These are phyloP conservation scores for Cytospora piceae DNA, from an alignment of 2,329 filamentous ascomycete genomes.

Conservation along the genomic window DNA sequence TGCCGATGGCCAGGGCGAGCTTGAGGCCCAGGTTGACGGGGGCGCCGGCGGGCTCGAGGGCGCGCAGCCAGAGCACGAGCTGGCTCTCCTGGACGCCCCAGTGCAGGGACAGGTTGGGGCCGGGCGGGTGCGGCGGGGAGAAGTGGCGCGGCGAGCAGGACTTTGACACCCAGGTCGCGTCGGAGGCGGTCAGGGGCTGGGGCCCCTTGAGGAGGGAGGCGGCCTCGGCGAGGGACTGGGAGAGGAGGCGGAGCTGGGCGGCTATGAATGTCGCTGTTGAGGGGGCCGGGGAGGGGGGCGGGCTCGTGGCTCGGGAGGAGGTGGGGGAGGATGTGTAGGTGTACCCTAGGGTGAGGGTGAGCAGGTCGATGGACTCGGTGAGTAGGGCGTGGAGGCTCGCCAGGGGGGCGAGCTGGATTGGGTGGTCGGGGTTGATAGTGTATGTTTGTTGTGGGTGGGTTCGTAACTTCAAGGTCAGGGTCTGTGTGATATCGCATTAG, in stretches of 20 bases:
- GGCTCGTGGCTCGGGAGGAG: slow-evolving; percentile 52
- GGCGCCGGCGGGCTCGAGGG: slow-evolving; percentile 68
- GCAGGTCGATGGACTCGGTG: slow-evolving; percentile 80
- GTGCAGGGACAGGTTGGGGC: slow-evolving; percentile 73
- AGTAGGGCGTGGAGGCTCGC: slow-evolving; percentile 75
- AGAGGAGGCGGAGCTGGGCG: slow-evolving; percentile 59
- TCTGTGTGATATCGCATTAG: slow-evolving; percentile 47
- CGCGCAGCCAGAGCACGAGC: slow-evolving; percentile 70
- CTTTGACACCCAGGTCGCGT: slow-evolving; percentile 49
- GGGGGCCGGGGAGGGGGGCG: slow-evolving; percentile 50
- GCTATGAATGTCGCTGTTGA: slow-evolving; percentile 53
- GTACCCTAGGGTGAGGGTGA: slow-evolving; percentile 67
- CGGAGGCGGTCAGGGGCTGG: slow-evolving; percentile 41
- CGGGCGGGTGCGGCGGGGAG: slow-evolving; percentile 42
- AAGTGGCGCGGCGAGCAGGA: slow-evolving; percentile 52
- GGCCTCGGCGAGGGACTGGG: slow-evolving; percentile 58
- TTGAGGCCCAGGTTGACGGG: slow-evolving; percentile 66
- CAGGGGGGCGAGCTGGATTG: slow-evolving; percentile 69
- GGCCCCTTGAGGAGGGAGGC: slow-evolving; percentile 60
- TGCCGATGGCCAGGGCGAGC: slow-evolving; percentile 71
- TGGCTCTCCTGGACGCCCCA: slow-evolving; percentile 71
- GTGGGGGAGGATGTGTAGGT: slow-evolving; percentile 63
- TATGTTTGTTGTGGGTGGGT: slow-evolving; percentile 62
- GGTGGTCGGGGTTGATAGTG: slow-evolving; percentile 51
- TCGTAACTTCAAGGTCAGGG: slow-evolving; percentile 75